Conservation (phyloP, 257 asterid genomes). For the Penstemon barbatus region DNA sequence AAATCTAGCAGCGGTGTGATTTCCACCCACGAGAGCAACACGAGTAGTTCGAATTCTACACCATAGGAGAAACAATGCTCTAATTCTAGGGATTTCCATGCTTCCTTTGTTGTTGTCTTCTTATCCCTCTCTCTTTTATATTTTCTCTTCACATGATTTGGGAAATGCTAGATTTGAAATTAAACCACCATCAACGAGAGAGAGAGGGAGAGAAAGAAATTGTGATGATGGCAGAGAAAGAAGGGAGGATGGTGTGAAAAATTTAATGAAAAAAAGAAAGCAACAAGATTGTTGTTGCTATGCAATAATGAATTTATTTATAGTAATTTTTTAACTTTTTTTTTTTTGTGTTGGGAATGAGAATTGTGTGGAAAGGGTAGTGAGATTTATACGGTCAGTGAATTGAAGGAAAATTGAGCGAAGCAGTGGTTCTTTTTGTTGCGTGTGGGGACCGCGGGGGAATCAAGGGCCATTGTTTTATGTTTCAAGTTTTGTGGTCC, state of each 20-base stretch:
- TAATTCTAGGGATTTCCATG: not conserved
- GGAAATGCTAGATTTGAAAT: slow-evolving; percentile 21
- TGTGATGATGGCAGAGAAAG: slow-evolving; percentile 22
- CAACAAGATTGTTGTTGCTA: no score
- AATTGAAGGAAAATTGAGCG: not conserved
- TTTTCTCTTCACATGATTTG: slow-evolving; percentile 32
- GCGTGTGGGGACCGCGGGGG: not conserved
- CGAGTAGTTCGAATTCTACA: slow-evolving; percentile 16
- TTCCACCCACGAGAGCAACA: slow-evolving; percentile 54
- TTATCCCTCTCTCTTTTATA: slow-evolving; percentile 15
- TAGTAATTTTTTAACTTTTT: no score
- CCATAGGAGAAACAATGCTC: not conserved
- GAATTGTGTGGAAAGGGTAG: not conserved
- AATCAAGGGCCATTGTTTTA: not conserved
- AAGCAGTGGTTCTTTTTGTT: not conserved
- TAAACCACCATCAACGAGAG: slow-evolving; percentile 33
- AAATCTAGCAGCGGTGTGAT: slow-evolving; percentile 54
- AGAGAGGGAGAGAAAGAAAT: not conserved
- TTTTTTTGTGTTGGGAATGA: not conserved
- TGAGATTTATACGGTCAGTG: not conserved
- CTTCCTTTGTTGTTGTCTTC: not conserved
- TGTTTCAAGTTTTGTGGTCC: slow-evolving; percentile 13
- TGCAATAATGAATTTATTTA: no score
- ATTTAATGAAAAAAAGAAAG: not conserved
- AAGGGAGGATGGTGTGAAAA: not conserved